phyloP scores from a whole-genome alignment of 768 basidiomycete genomes.

The Hortiboletus campestris region DNA sequence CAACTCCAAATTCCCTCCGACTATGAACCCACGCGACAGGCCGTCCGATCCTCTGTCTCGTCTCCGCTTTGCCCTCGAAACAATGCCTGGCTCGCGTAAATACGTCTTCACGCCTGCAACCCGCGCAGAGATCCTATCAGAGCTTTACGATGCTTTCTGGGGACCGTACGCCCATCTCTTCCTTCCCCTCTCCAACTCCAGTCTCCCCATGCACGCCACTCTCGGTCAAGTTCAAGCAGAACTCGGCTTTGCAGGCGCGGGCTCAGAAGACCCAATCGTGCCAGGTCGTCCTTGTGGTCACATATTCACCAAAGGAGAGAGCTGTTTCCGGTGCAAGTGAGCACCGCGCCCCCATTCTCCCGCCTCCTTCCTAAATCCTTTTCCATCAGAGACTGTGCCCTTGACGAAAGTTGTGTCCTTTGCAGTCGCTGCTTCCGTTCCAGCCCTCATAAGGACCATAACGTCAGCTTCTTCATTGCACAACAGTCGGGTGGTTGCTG shows the following conservation, averaged over 20 bases:
- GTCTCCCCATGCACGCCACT: conserved; percentile 59
- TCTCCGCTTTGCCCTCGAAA: conserved; percentile 73
- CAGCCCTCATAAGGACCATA: conserved; percentile 84
- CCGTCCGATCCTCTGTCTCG: conserved; percentile 65
- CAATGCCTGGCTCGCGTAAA: conserved; percentile 77
- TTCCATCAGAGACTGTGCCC: conserved; percentile 74
- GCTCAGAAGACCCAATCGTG: conserved; percentile 54
- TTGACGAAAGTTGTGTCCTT: conserved; percentile 87
- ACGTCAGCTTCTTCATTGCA: conserved; percentile 89
- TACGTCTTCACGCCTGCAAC: conserved; percentile 72
- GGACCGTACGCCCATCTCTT: conserved; percentile 72
- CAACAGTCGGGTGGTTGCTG: conserved; percentile 93
- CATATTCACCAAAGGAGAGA: conserved; percentile 88
- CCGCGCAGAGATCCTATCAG: conserved; percentile 77
- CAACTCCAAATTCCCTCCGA: conserved; percentile 48
- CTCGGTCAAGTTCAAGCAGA: conserved; percentile 70
- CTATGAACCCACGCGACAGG: conserved; percentile 56
- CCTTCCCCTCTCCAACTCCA: conserved; percentile 60
- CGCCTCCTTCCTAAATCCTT: not conserved
- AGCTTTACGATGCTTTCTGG: conserved; percentile 82
- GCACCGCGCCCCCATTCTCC: conserved; percentile 29
- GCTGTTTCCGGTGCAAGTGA: conserved; percentile 92
- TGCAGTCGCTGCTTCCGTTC: conserved; percentile 89
- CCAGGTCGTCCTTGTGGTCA: conserved; percentile 80
- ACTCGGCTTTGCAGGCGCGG: conserved; percentile 54